Evolutionary conservation across 1,284 basidiomycete species (phyloP).

Genomic region (Cystobasidiaceae sp.): DNA sequence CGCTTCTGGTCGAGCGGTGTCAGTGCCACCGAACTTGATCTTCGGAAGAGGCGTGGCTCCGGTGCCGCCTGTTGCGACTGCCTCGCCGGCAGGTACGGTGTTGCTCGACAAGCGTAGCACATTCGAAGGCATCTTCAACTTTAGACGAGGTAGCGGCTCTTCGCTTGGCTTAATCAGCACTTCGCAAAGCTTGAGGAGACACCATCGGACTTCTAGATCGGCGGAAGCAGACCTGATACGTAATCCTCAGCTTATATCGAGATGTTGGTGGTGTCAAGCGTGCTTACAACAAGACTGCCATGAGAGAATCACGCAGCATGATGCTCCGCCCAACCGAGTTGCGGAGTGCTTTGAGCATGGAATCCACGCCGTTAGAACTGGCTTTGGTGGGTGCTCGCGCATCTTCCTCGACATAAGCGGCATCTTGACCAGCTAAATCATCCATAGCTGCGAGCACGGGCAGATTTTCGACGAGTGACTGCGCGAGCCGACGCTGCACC

Average conservation of each 20-base stretch:
- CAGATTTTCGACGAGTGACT: conserved; percentile 77
- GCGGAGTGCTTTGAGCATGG: conserved; percentile 70
- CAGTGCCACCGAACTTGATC: conserved; percentile 17
- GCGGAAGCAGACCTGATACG: conserved; percentile 59
- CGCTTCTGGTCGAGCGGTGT: not conserved
- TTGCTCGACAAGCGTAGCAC: conserved; percentile 8
- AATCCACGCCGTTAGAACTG: conserved; percentile 52
- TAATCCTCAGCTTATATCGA: not conserved
- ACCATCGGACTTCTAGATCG: conserved; percentile 85
- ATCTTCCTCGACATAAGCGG: conserved; percentile 61
- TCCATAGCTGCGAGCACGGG: conserved; percentile 82
- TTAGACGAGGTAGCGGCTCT: conserved; percentile 78
- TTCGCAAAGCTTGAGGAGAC: conserved; percentile 85
- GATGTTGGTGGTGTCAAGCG: not conserved
- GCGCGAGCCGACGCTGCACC: conserved; percentile 78
- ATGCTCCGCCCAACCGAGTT: conserved; percentile 83
- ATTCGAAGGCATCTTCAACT: conserved; percentile 52
- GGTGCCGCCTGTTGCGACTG: conserved; percentile 2
- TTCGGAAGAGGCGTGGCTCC: conserved; percentile 15
- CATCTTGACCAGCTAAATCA: conserved; percentile 59
- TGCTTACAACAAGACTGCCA: conserved; percentile 67
- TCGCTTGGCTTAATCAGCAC: conserved; percentile 74
- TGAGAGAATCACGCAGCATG: conserved; percentile 67
- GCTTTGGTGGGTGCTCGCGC: conserved; percentile 48
- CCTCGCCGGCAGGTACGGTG: conserved; percentile 22